These are phyloP conservation scores for Coemansia asiatica DNA, from an alignment of 192 early-diverging fungal genomes.

Conservation along the genomic window DNA sequence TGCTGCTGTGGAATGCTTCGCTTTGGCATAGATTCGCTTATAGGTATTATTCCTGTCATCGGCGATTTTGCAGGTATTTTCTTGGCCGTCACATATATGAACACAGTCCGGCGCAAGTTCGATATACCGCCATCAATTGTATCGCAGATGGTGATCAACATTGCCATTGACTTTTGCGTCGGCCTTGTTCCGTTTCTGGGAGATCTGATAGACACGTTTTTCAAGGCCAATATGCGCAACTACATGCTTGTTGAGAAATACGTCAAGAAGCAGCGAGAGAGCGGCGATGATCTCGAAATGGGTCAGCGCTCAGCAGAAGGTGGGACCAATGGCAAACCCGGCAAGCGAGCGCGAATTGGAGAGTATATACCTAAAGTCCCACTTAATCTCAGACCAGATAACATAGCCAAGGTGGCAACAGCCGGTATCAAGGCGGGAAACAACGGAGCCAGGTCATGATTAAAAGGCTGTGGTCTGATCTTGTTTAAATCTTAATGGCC, in stretches of 20 bases:
- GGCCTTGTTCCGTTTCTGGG: slow-evolving; percentile 53
- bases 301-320: neutral
- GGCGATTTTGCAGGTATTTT: slow-evolving; percentile 48
- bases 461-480: no score
- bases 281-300: slow-evolving; percentile 16
- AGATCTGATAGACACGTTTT: slow-evolving; percentile 45
- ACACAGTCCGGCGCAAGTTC: slow-evolving; percentile 22
- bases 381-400: slow-evolving; percentile 3
- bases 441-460: neutral
- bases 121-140: slow-evolving; percentile 33
- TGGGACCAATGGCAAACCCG: neutral
- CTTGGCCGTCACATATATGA: slow-evolving; percentile 33
- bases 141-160: slow-evolving; percentile 48
- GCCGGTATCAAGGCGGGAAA: neutral
- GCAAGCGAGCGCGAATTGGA: neutral
- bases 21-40: slow-evolving; percentile 47
- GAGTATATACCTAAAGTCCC: slow-evolving; percentile 1
- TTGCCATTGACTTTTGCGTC: slow-evolving; percentile 43
- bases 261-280: slow-evolving; percentile 16
- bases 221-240: slow-evolving; percentile 56
- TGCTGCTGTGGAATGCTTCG: slow-evolving; percentile 37
- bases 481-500: no score
- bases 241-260: slow-evolving; percentile 33
- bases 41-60: slow-evolving; percentile 45
- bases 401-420: neutral